Base-by-base conservation (phyloP, 2,329 filamentous ascomycete genomes). In the Talaromyces verruculosus region DNA sequence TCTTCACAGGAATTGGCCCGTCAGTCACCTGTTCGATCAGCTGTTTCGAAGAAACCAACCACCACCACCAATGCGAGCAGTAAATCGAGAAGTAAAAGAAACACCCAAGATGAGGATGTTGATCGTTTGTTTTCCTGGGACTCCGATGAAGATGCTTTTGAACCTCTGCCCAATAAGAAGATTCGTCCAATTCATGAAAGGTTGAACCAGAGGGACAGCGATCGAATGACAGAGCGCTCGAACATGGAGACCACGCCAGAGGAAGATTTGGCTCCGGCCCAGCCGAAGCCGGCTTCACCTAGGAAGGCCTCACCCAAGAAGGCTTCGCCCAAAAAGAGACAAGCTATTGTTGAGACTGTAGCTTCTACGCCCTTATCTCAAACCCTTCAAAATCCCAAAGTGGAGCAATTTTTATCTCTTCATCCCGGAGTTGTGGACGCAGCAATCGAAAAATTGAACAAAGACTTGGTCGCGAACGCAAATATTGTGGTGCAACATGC, bases 61-160 rank as follows among this genome's bases (percentile, higher is more conserved):
- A 28, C 79, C 65, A 72, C 72, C 10, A 72, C 72, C 11, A 77
- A 78, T 61, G 79, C 78, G 1, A 77, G 79, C 51, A 75, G 74
- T 53, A 75, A 77, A 37, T 69, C 61, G 67, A 69, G n/a, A 63
- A 35, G 35, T 25, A 43, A 41, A 30, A 51, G 35, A 53, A n/a
- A 68, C n/a, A 41, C 74, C 74, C 33, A 61, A 39, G 53, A 66
- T 17, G 64, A 60, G 5, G 51, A 57, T 41, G 11, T 49, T 17
- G 65, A 68, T 65, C 66, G 63, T n/a, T 22, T 67, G 25, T 66
- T 66, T 22, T 64, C 43, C 22, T 62, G 69, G 25, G 71, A 75
- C 51, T 65, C 68, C 1, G 68, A 74, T 19, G 68, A 73, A 15
- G 68, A 69, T 5, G 65, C 77, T 5, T 78, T 77, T 61, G 37